Evolutionary conservation across 192 early-diverging fungal species (phyloP).

Genomic region (Coemansia sp.): DNA sequence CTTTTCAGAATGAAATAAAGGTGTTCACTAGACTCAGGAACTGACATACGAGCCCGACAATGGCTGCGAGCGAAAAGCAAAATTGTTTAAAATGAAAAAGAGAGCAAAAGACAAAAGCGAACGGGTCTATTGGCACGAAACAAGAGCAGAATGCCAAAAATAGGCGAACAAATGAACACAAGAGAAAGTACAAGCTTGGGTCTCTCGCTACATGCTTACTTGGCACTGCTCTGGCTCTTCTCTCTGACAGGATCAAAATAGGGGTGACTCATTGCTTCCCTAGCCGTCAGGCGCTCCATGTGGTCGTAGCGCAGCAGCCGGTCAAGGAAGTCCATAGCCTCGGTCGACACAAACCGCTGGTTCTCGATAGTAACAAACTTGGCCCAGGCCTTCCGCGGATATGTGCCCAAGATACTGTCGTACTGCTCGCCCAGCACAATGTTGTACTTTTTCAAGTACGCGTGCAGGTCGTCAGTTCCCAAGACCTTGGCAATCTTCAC

Average conservation of each 20-base stretch:
- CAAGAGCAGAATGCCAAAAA: not conserved
- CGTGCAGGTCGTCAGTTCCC: slow-evolving; percentile 91
- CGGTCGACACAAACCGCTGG: slow-evolving; percentile 72
- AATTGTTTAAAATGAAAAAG: not conserved
- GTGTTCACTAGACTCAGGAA: not conserved
- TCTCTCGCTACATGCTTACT: not conserved
- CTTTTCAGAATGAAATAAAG: no score
- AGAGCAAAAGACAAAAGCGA: not conserved
- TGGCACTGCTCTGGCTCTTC: slow-evolving; percentile 17
- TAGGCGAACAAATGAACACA: not conserved
- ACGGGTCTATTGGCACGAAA: not conserved
- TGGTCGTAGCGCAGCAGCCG: slow-evolving; percentile 90
- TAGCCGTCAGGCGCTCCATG: slow-evolving; percentile 79
- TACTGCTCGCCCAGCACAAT: slow-evolving; percentile 87
- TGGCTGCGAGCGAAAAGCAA: no score
- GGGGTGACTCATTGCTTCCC: slow-evolving; percentile 86
- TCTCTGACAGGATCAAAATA: slow-evolving; percentile 64
- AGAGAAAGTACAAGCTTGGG: not conserved
- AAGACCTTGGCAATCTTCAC: slow-evolving; percentile 98
- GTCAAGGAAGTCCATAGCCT: slow-evolving; percentile 88
- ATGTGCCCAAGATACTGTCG: slow-evolving; percentile 88
- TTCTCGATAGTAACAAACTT: slow-evolving; percentile 84
- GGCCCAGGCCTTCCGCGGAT: slow-evolving; percentile 82
- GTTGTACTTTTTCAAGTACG: slow-evolving; percentile 93
- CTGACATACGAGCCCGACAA: no score